Base-by-base conservation (phyloP, 176 grass and related monocot genomes). In the Zizania latifolia region DNA sequence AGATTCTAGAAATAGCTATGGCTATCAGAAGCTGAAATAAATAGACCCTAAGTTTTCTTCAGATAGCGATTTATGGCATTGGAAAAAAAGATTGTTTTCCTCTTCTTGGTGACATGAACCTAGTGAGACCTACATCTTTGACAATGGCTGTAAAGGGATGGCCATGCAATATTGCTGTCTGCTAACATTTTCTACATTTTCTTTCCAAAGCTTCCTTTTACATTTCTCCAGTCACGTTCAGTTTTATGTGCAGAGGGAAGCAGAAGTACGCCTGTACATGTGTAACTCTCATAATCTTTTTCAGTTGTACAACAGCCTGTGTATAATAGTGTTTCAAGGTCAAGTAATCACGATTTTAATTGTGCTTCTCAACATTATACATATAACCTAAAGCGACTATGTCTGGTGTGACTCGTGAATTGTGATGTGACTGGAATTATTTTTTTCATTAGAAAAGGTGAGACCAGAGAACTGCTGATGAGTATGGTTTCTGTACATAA, bases 121-220 rank as follows among this genome's bases (percentile, higher is more conserved):
- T 70, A 54, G 13, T 28, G 45, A 21, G 21, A 8, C 65, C 44
- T 27, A 55, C 26, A 71, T 54, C 41, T 84, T 78, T 62, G 78
- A 72, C 41, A 39, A 73, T 39, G 43, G 32, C 69, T 81, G 43
- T 62, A 54, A 40, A 72, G 66, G 68, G 19, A 38, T 33, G 79
- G 1, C 58, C 68, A 78, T n/a, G n/a, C 34, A 57, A 71, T n/a
- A n/a, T 71, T 84, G 66, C 30, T 65, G 67, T 84, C 74, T 57
- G 67, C 74, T 58, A 65, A 33, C 16, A n/a, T n/a, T n/a, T 35
- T 71, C 40, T 84, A n/a, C n/a, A n/a, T n/a, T n/a, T n/a, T n/a
- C n/a, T n/a, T 78, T 77, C 14, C 35, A 65, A 55, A 72, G 46
- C 8, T 57, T 19, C 5, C 44, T 65, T 78, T 72, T n/a, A 21